Conservation (phyloP, 352 stramenopile species). For the Phytopythium aichiense region DNA sequence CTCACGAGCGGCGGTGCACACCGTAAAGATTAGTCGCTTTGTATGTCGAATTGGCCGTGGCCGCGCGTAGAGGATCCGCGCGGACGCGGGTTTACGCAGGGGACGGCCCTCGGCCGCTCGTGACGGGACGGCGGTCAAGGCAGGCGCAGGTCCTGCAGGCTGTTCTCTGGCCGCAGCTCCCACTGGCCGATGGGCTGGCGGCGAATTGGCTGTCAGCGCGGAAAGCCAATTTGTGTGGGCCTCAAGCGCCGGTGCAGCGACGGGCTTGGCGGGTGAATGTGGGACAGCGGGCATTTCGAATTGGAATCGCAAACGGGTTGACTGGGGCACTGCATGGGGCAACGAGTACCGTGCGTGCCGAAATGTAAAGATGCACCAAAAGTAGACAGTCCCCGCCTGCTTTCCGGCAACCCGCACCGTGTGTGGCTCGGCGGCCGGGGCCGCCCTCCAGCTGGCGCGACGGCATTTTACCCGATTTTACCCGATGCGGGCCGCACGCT, state of each 20-base stretch:
- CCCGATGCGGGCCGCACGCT: not conserved
- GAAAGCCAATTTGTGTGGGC: conserved; percentile 20
- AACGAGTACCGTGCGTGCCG: not conserved
- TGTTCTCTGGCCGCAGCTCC: not conserved
- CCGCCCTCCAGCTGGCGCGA: not conserved
- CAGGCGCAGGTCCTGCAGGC: too few relatives aligned
- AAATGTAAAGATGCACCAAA: not conserved
- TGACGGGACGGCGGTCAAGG: too few relatives aligned
- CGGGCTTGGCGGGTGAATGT: not conserved
- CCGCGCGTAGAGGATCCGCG: too few relatives aligned
- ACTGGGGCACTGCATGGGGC: too few relatives aligned
- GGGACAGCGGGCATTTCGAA: not conserved
- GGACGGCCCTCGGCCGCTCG: too few relatives aligned
- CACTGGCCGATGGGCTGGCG: conserved; percentile 9
- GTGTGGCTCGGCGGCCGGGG: not conserved
- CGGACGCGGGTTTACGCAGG: too few relatives aligned
- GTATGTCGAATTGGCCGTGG: not conserved
- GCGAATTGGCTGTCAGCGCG: conserved; percentile 24
- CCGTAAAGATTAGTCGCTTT: not conserved
- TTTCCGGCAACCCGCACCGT: not conserved
- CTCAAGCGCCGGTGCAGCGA: not conserved
- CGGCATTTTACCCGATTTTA: not conserved
- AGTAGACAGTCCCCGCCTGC: not conserved
- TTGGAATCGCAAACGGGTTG: not conserved
- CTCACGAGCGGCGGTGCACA: not conserved